Base-by-base conservation (phyloP, 306 rosid genomes). In the Casuarina cunninghamiana region DNA sequence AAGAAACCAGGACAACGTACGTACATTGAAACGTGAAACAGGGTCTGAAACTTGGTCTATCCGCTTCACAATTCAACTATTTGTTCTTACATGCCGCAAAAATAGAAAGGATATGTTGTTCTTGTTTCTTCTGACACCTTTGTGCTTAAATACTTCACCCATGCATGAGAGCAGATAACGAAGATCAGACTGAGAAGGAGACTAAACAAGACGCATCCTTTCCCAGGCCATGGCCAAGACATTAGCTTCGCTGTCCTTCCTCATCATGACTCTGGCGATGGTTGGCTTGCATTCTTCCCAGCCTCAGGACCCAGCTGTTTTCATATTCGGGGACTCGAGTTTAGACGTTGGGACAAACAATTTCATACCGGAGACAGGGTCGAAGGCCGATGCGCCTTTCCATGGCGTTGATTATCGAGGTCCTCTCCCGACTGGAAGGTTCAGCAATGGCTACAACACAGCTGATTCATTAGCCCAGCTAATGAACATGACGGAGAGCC, bases 301-400 rank as follows among this genome's bases (percentile, higher is more conserved):
- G 6, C 1, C n/a, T 53, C 32, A 45, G 32, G 65, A 73, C 79
- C 1, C 49, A 8, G 73, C 79, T 46, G 54, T 78, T 12, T 78
- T 54, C 46, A 45, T 73, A 7, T 82, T 82, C 35, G 79, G 79
- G 58, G 85, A 82, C 73, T 82, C 79, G 13, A 82, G 79, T 6
- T 76, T 60, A 1, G 82, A 78, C 58, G 79, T 69, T 41, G 79
- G 85, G 37, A 82, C 82, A 2, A 77, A 82, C 71, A 0, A 77
- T 67, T 77, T 42, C 69, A 37, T 77, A 49, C 51, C 68, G 0
- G 37, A 74, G 0, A 65, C 61, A 32, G 3, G 2, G 42, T 72
- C 85, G 5, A 78, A 17, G 69, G 79, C 82, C 15, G 74, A 82
- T 51, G 10, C 17, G 19, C 49, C 11, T 10, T 16, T 0, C 9